Evolutionary conservation across 2,329 filamentous ascomycete species (phyloP), one percentile per base, ranked within the genome.

Genomic region (Dissoconium aciculare): DNA sequence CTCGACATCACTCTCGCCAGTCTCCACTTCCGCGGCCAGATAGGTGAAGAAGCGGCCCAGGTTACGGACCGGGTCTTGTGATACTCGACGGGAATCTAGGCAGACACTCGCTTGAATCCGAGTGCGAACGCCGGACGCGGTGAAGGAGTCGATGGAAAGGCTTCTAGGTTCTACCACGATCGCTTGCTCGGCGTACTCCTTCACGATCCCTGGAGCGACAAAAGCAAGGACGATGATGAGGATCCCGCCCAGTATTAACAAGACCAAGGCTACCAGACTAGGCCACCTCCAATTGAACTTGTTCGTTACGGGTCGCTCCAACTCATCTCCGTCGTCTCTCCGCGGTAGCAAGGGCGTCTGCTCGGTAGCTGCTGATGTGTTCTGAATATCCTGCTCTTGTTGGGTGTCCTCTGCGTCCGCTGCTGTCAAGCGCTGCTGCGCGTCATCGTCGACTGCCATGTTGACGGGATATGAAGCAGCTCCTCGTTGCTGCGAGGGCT

Each of bases 131-230:
- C 89, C 87, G 35, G 75, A 67, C 5, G 71, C 51, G 0, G 83
- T 94, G 42, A 94, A 78, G 2, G 78, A 82, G 47, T 89, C 79
- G 36, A 98, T 74, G 2, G 84, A 83, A 12, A 98, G 58, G 42
- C 76, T 79, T 4, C 78, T 84, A 2, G 89, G 82, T 49, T 85
- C 73, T 42, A 98, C 70, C 11, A 87, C 73, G 14, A 77, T 67
- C 3, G 85, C 82, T 53, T 85, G 67, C 56, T 87, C 78, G 28
- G 79, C 81, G 55, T 98, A 98, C 50, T 82, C 70, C 55, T 92
- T 74, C 8, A 92, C 71, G 5, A 77, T 71, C 11, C 78, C 74
- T 2, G 87, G 85, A 0, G 78, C 71, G 32, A 92, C 69, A 57
- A 93, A 93, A 11, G 75, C 82, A 33, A 87, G 60, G 11, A 78